These are phyloP conservation scores for Aspergillus cavernicola DNA, from an alignment of 495 filamentous ascomycete genomes.

Conservation along the genomic window DNA sequence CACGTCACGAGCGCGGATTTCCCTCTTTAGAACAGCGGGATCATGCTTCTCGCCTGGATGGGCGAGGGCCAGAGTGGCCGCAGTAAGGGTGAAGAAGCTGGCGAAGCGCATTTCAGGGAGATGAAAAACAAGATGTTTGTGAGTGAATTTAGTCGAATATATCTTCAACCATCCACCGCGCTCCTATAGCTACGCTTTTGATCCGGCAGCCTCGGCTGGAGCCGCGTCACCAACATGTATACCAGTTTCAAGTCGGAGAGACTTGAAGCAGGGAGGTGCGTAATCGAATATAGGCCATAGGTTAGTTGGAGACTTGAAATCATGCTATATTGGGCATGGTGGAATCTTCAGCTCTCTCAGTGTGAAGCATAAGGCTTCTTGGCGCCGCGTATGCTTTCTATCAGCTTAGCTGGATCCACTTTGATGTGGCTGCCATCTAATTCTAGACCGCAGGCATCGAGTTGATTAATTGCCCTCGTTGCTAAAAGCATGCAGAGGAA, in stretches of 20 bases:
- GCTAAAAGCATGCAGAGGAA: too few species aligned
- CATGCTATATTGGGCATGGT: neutral
- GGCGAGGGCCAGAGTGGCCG: slow-evolving; percentile 26
- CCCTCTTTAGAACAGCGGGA: slow-evolving; percentile 28
- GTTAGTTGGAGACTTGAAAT: neutral
- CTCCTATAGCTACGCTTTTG: slow-evolving; percentile 1
- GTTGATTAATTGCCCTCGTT: too few species aligned
- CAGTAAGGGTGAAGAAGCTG: slow-evolving; percentile 26
- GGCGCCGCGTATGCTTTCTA: slow-evolving; percentile 20
- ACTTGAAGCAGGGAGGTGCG: neutral
- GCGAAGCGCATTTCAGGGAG: slow-evolving; percentile 17
- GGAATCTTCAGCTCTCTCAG: neutral
- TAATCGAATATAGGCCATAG: slow-evolving; percentile 3
- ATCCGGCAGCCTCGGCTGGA: neutral
- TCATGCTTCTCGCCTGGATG: slow-evolving; percentile 40
- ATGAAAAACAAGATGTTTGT: neutral
- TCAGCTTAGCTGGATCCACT: neutral
- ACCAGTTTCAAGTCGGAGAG: neutral
- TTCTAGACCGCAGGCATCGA: too few species aligned
- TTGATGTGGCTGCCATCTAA: neutral
- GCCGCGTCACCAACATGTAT: slow-evolving; percentile 10
- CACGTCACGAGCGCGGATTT: slow-evolving; percentile 28
- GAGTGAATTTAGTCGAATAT: neutral
- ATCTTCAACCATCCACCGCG: neutral
- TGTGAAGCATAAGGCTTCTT: too few species aligned